Evolutionary conservation across 176 grass and related monocot genomes (phyloP).

Genomic region (Cenchrus fungigraminus): DNA sequence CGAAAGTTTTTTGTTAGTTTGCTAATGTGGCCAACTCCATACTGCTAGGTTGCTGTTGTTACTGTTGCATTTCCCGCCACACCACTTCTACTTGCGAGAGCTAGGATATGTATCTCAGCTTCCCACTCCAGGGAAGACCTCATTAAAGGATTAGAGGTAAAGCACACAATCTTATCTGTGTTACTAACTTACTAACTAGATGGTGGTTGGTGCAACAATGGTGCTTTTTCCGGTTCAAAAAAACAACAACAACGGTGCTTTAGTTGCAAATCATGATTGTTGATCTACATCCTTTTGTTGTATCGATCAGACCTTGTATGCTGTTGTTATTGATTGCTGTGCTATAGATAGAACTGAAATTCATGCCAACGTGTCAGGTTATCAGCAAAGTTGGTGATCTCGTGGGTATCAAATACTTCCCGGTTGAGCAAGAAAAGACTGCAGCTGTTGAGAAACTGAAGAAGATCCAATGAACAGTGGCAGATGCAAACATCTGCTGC

Average conservation of each 20-base stretch:
- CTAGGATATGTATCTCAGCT: conserved; percentile 96
- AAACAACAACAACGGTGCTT: neutral
- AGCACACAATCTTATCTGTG: conserved; percentile 30
- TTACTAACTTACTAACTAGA: neutral
- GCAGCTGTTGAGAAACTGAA: conserved; percentile 55
- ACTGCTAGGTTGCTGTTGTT: conserved; percentile 88
- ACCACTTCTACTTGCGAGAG: conserved; percentile 85
- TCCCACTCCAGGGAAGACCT: conserved; percentile 90
- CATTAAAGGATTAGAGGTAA: conserved; percentile 90
- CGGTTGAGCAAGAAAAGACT: conserved; percentile 70
- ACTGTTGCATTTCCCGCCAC: conserved; percentile 95
- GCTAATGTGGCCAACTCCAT: conserved; percentile 28
- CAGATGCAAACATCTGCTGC: conserved; percentile 31
- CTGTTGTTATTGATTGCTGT: neutral
- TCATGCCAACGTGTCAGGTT: conserved; percentile 57
- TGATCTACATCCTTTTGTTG: neutral
- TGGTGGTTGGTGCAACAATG: conserved; percentile 19
- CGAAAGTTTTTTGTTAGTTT: neutral
- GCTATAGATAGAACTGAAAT: conserved; percentile 24
- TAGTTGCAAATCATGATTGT: neutral
- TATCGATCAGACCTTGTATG: neutral
- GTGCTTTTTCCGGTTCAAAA: neutral
- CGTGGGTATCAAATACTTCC: conserved; percentile 94
- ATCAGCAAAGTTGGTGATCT: conserved; percentile 98
- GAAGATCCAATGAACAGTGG: conserved; percentile 63